Percentiles rank a stretch among this genome's conserved stretches.
Conservation (phyloP, 495 filamentous ascomycete species). For the Penicillium mononematosum region DNA sequence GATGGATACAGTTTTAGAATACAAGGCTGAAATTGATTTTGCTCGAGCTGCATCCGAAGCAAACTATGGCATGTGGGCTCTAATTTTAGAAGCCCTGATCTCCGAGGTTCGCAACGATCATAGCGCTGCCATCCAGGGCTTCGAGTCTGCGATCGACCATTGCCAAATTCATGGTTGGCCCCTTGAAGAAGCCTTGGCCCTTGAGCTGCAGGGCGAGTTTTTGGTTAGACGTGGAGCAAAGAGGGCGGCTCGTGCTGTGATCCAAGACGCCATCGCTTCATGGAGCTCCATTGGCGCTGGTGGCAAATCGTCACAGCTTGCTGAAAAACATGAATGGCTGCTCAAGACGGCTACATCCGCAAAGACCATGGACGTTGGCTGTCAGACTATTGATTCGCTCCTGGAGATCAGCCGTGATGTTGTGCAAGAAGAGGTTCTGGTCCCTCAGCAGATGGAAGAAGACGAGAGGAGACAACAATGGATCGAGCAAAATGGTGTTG, state of each 20-base stretch:
- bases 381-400: slow-evolving; percentile 65
- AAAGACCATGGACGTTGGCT: slow-evolving; percentile 64
- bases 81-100: slow-evolving; percentile 70
- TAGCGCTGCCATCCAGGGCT: slow-evolving; percentile 59
- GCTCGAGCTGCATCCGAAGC: slow-evolving; percentile 67
- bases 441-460: slow-evolving; percentile 50
- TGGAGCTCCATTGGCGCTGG: slow-evolving; percentile 72
- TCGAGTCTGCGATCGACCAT: slow-evolving; percentile 79
- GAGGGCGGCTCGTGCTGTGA: slow-evolving; percentile 66
- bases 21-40: slow-evolving; percentile 65
- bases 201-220: slow-evolving; percentile 71
- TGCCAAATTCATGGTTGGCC: slow-evolving; percentile 72
- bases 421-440: slow-evolving; percentile 46
- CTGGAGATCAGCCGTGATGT: slow-evolving; percentile 54
- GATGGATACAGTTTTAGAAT: slow-evolving; percentile 53
- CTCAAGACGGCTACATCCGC: slow-evolving; percentile 63
- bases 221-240: slow-evolving; percentile 68
- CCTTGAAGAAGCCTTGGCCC: slow-evolving; percentile 76
- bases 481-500: slow-evolving; percentile 64
- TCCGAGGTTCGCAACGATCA: slow-evolving; percentile 63
- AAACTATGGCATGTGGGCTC: slow-evolving; percentile 78
- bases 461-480: slow-evolving; percentile 65
- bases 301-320: slow-evolving; percentile 70
- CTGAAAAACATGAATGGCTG: slow-evolving; percentile 68
- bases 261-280: slow-evolving; percentile 70